phyloP scores from a whole-genome alignment of 192 early-diverging fungal genomes.

The Pilobolus umbonatus region DNA sequence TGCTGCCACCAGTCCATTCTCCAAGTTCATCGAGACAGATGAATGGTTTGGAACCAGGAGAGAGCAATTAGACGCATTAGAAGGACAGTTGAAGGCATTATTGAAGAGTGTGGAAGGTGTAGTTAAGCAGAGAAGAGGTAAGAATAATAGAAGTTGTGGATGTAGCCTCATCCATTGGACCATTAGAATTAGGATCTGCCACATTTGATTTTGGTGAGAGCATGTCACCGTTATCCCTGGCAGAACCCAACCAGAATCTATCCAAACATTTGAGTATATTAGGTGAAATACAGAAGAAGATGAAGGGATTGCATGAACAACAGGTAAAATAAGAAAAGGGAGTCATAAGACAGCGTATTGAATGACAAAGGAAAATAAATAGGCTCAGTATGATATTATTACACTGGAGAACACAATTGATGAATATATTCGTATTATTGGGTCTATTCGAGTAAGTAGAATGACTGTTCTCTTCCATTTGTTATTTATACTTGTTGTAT shows the following conservation, averaged over 20 bases:
- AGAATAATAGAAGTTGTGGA: not conserved
- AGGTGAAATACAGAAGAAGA: constrained; percentile 74
- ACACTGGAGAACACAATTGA: constrained; percentile 77
- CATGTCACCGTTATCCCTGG: constrained; percentile 64
- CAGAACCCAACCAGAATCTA: constrained; percentile 66
- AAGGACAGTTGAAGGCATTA: constrained; percentile 72
- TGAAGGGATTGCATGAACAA: constrained; percentile 72
- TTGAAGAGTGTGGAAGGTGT: constrained; percentile 74
- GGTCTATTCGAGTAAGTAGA: constrained; percentile 61
- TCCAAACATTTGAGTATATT: constrained; percentile 64
- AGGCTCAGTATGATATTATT: constrained; percentile 67
- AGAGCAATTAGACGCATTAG: constrained; percentile 69
- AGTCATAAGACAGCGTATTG: not conserved
- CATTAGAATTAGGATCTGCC: constrained; percentile 57
- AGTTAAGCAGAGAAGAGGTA: constrained; percentile 65
- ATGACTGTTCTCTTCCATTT: not conserved
- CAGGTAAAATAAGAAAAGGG: too few species aligned
- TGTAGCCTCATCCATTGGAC: not conserved
- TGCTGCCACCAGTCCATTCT: constrained; percentile 47
- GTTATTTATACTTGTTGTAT: not conserved
- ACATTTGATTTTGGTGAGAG: constrained; percentile 78
- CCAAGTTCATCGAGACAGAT: constrained; percentile 69
- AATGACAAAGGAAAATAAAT: too few species aligned
- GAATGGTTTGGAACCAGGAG: constrained; percentile 76
- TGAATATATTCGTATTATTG: constrained; percentile 86